Percentiles rank a stretch among this genome's conserved stretches.
Conservation (phyloP, 345 rosid species). For the Barbarea vulgaris region DNA sequence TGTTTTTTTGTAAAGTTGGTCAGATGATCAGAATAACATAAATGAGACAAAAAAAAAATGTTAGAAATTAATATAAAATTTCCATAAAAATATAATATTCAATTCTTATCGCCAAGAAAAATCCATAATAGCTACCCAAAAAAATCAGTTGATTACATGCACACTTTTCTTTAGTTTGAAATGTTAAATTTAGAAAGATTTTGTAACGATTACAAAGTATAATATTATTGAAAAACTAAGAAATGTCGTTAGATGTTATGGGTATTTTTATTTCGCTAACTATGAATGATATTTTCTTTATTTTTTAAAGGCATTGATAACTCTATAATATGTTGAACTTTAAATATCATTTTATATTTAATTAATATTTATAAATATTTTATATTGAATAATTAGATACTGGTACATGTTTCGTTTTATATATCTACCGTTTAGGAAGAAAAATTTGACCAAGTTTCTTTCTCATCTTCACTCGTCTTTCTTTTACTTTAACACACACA, state of each 20-base stretch:
- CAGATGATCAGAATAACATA: neutral
- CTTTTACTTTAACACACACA: too few species aligned
- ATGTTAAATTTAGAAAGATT: too few species aligned
- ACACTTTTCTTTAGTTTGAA: too few species aligned
- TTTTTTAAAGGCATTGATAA: neutral
- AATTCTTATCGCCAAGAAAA: too few species aligned
- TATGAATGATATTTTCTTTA: neutral
- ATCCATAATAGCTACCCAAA: neutral
- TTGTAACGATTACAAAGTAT: neutral
- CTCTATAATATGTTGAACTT: neutral
- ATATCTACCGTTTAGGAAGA: neutral
- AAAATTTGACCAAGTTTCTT: neutral
- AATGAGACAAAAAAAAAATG: neutral
- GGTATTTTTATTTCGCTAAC: neutral
- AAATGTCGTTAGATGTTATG: neutral
- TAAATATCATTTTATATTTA: neutral
- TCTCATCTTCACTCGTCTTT: neutral
- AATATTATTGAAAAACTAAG: neutral
- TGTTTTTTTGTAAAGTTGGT: constrained; percentile 5
- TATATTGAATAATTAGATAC: neutral
- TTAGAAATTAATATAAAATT: neutral
- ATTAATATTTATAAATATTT: too few species aligned
- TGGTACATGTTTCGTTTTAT: neutral
- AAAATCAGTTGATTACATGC: neutral
- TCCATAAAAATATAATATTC: neutral